Base-by-base conservation (phyloP, 352 stramenopile species). In the Phytophthora palmivora region DNA sequence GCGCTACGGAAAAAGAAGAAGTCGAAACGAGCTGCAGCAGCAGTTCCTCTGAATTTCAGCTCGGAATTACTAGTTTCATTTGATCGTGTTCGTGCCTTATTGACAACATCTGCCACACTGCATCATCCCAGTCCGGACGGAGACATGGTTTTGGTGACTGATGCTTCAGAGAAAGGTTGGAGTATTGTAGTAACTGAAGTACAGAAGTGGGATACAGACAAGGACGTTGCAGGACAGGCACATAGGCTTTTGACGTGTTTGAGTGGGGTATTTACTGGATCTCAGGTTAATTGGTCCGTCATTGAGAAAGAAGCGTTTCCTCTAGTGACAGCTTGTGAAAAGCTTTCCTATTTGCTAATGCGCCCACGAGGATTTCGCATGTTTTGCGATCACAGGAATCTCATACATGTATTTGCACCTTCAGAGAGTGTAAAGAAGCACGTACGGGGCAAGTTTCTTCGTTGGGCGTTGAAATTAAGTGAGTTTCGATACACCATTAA, bases 241-340 rank as follows among this genome's bases (percentile, higher is more conserved):
- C 38, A 59, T 19, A 4, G 39, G 7, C 39, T 42, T 14, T 19
- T 49, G 24, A 38, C 37, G 3, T 59, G 51, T 44, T 3, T 44
- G 16, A 59, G 51, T 10, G 39, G 51, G 4, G 43, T 28, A 1
- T 49, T 50, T 33, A 42, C 28, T 30, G 51, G 51, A 32, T 19
- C 46, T 6, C 16, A 41, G 9, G 8, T 26, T 6, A 53, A 32
- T 18, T 32, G 46, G 46, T 42, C 28, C 10, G 19, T 53, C 9
- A 32, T 45, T 6, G 33, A 46, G 34, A 56, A 56, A n/a, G 48
- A 56, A 45, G 21, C 11, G 10, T 38, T 45, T 14, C 46, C 46
- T 12, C 26, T 53, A 10, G 19, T 59, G 1, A 19, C 28, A 36
- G 51, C 39, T 12, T 59, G 51, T 18, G 38, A 49, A 14, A 42